Conservation (phyloP, 495 filamentous ascomycete species). For the Hypoxylon cercidicola region DNA sequence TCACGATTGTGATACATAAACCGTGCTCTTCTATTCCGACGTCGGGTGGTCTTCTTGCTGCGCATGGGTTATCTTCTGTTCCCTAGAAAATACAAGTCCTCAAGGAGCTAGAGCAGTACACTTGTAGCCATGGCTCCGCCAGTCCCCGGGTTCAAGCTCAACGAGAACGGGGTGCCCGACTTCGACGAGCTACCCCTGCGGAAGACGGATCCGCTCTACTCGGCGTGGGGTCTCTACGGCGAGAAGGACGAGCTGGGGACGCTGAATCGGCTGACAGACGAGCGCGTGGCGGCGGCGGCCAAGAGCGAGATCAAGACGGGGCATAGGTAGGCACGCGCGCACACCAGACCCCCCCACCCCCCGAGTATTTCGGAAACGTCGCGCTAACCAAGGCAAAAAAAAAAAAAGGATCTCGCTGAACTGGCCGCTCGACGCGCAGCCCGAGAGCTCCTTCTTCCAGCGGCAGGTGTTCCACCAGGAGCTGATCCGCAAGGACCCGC, state of each 20-base stretch:
- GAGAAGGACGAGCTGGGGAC: constrained; percentile 58
- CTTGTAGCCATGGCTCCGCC: constrained; percentile 41
- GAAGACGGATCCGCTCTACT: constrained; percentile 51
- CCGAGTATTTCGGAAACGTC: too few relatives aligned
- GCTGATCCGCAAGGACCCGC: constrained; percentile 48
- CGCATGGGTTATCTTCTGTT: too few relatives aligned
- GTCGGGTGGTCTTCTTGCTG: too few relatives aligned
- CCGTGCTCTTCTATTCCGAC: too few relatives aligned
- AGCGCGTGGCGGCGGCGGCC: constrained; percentile 55
- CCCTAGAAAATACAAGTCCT: not conserved
- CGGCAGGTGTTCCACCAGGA: constrained; percentile 54
- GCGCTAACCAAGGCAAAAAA: too few relatives aligned
- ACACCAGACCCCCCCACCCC: not conserved
- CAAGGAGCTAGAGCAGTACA: too few relatives aligned
- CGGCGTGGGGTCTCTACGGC: constrained; percentile 64
- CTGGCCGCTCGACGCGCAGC: constrained; percentile 57
- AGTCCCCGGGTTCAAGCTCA: constrained; percentile 48
- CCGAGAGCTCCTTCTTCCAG: constrained; percentile 49
- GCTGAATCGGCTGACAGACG: constrained; percentile 58
- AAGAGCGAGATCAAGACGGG: constrained; percentile 64
- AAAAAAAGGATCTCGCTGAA: constrained; percentile 58
- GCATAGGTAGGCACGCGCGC: constrained; percentile 31
- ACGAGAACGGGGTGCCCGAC: constrained; percentile 53
- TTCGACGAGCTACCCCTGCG: constrained; percentile 58
- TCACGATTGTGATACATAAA: too few relatives aligned